Evolutionary conservation across 169 alveolate species (phyloP).

Genomic region (Plasmodium cynomolgi): DNA sequence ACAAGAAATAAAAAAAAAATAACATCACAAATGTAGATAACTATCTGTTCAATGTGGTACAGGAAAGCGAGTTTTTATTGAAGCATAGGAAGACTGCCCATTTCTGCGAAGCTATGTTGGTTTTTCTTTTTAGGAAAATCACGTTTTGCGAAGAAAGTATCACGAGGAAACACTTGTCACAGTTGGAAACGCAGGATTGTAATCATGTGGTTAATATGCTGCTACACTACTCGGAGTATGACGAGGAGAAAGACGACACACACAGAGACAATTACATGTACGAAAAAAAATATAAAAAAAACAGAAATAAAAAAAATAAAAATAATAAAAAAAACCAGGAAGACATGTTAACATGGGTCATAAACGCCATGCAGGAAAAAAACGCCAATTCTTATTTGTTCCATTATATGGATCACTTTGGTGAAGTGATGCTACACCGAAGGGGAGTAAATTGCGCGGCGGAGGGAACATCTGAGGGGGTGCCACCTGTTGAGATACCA

Average conservation of each 20-base stretch:
- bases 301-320: background rate
- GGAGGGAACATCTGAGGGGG: conserved; percentile 2
- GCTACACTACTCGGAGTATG: background rate
- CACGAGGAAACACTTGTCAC: background rate
- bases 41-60: conserved; percentile 18
- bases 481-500: too few species aligned
- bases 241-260: background rate
- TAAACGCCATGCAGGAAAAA: conserved; percentile 3
- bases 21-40: conserved; percentile 34
- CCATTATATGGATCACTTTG: conserved; percentile 48
- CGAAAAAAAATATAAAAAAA: background rate
- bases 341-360: conserved; percentile 4
- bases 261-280: conserved; percentile 7
- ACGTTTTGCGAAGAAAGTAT: background rate
- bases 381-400: conserved; percentile 21
- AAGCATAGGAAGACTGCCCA: conserved; percentile 21
- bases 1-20: conserved; percentile 52
- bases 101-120: conserved; percentile 43
- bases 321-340: background rate
- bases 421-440: background rate
- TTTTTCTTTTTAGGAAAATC: conserved; percentile 41
- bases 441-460: background rate
- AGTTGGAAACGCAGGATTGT: conserved; percentile 10
- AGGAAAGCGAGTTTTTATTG: conserved; percentile 34
- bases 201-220: conserved; percentile 54